A percentile compares a stretch with the other conserved stretches of the same genome.
These are phyloP conservation scores for Lycium ferocissimum DNA, from an alignment of 257 asterid species.

Conservation along the genomic window DNA sequence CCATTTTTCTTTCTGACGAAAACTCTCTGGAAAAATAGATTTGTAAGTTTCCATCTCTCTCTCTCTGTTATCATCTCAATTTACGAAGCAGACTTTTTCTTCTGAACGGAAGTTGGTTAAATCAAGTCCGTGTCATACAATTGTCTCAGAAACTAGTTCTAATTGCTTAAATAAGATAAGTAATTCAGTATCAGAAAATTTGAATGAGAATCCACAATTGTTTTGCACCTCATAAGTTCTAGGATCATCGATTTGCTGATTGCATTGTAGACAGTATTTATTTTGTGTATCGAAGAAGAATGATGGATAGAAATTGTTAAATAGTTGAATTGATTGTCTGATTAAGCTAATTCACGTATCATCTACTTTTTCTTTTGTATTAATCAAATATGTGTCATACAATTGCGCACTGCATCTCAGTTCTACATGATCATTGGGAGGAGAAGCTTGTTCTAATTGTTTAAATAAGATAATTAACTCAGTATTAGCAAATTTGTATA, in stretches of 20 bases:
- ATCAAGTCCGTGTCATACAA: background rate
- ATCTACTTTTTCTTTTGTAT: too few relatives aligned
- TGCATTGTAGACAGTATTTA: background rate
- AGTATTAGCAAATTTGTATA: background rate
- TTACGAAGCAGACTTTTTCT: background rate
- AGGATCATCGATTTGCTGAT: background rate
- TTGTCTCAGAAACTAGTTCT: slow-evolving; percentile 7
- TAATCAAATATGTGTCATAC: too few relatives aligned
- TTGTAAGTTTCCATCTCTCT: background rate
- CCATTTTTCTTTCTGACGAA: too few relatives aligned
- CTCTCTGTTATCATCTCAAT: background rate
- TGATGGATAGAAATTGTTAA: background rate
- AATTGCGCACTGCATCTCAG: background rate
- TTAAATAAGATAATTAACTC: background rate
- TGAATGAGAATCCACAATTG: background rate
- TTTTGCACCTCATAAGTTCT: background rate
- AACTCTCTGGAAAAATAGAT: background rate
- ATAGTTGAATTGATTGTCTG: background rate
- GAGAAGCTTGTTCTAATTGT: slow-evolving; percentile 7
- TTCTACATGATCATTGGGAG: background rate
- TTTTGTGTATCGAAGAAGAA: background rate
- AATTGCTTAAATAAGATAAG: background rate
- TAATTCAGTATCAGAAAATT: slow-evolving; percentile 4
- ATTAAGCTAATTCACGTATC: background rate
- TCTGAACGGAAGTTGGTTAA: background rate